These are phyloP conservation scores for Hansenula sp. DNA, from an alignment of 1,139 yeast genomes.

Conservation along the genomic window DNA sequence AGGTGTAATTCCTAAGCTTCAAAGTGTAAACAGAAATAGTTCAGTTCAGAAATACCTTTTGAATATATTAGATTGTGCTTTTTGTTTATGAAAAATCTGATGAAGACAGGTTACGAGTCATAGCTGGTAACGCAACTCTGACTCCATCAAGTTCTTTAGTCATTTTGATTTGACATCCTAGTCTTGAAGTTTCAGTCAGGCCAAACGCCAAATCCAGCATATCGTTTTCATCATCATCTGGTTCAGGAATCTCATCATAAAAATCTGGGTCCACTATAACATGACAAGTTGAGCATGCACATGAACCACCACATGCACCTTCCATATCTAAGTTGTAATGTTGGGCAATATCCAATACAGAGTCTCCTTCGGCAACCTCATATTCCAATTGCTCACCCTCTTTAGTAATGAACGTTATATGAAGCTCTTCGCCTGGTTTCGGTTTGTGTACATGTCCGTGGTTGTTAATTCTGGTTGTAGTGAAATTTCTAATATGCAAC, in stretches of 20 bases:
- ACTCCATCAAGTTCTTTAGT: conserved; percentile 86
- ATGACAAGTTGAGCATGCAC: conserved; percentile 98
- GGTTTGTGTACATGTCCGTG: conserved; percentile 93
- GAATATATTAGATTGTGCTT: not conserved
- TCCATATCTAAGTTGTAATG: conserved; percentile 93
- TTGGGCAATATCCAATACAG: conserved; percentile 90
- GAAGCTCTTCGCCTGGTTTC: conserved; percentile 84
- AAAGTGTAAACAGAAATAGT: not conserved
- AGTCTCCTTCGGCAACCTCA: conserved; percentile 93
- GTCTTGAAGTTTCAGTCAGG: conserved; percentile 88
- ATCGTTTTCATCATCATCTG: conserved; percentile 96
- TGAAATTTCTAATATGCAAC: conserved; percentile 19
- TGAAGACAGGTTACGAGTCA: conserved; percentile 88
- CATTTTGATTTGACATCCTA: conserved; percentile 94
- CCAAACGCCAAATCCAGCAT: conserved; percentile 98
- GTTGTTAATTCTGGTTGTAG: conserved; percentile 9
- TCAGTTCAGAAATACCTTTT: not conserved
- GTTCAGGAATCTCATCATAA: conserved; percentile 89
- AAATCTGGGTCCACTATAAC: conserved; percentile 92
- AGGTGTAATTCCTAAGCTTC: not conserved
- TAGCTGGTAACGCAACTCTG: conserved; percentile 94
- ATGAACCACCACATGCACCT: conserved; percentile 98
- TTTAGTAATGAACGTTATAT: conserved; percentile 86
- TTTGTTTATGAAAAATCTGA: conserved; percentile 52
- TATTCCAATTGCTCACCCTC: conserved; percentile 80